phyloP scores from a whole-genome alignment of 2,329 filamentous ascomycete genomes.

The Aspergillus sp. region DNA sequence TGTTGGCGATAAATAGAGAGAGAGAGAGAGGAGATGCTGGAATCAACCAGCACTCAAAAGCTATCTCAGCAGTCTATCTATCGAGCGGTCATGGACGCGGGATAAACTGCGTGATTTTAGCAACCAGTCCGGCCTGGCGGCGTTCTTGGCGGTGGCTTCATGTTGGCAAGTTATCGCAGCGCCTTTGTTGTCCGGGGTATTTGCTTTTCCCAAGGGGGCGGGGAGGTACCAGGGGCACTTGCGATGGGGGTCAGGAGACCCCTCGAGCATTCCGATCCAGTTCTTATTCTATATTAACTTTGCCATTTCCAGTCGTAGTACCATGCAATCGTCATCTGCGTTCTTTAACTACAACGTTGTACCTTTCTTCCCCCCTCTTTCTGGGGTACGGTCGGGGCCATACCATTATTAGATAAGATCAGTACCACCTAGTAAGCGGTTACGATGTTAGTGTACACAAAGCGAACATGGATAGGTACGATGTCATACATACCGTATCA shows the following conservation, averaged over 20 bases:
- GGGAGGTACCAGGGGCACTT: neutral
- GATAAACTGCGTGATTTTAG: constrained; percentile 17
- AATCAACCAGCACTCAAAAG: neutral
- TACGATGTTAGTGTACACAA: neutral
- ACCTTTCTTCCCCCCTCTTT: neutral
- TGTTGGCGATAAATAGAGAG: neutral
- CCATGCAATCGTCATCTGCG: constrained; percentile 2
- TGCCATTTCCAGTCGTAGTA: neutral
- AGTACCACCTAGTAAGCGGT: neutral
- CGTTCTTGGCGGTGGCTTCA: constrained; percentile 18
- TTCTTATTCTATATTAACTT: constrained; percentile 14
- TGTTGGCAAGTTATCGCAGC: constrained; percentile 10
- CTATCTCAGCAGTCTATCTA: neutral
- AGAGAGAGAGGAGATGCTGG: neutral
- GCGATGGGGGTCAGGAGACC: neutral
- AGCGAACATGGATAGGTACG: constrained; percentile 4
- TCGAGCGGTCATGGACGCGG: neutral
- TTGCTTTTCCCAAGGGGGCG: neutral
- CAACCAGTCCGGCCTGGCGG: constrained; percentile 11
- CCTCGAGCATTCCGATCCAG: neutral
- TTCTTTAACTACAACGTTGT: neutral
- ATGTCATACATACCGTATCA: constrained; percentile 14
- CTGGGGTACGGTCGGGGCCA: neutral
- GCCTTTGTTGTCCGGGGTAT: neutral
- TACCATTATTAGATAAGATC: neutral